Conservation (phyloP, 179 eudicot genomes). For the Spinacia oleracea region DNA sequence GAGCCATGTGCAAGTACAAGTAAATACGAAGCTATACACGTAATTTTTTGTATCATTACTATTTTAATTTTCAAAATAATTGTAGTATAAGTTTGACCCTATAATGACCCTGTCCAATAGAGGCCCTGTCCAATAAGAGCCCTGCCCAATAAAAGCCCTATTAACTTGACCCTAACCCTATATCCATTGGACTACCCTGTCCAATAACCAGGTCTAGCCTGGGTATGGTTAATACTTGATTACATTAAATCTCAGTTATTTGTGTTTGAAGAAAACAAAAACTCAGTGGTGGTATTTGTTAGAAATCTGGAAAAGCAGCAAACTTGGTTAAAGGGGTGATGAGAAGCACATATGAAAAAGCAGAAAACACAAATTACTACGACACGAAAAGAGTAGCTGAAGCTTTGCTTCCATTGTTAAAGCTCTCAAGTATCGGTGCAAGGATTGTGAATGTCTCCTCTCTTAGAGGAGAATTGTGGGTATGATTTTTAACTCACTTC, state of each 20-base stretch:
- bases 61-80: no score
- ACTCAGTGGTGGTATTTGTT: neutral
- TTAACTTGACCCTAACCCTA: no score
- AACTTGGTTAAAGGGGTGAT: constrained; percentile 31
- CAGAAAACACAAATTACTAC: constrained; percentile 32
- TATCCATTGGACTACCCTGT: no score
- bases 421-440: constrained; percentile 26
- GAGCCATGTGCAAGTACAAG: no score
- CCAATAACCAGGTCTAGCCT: no score
- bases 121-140: no score
- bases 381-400: constrained; percentile 27
- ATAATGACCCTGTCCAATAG: no score
- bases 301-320: constrained; percentile 29
- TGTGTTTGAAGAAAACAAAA: neutral
- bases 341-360: constrained; percentile 31
- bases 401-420: constrained; percentile 33
- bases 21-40: no score
- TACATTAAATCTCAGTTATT: neutral
- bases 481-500: no score
- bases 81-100: no score
- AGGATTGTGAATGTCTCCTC: constrained; percentile 33
- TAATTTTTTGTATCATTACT: no score
- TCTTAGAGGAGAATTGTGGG: constrained; percentile 33
- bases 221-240: constrained; percentile 24
- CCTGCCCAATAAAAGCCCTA: no score